Conservation (phyloP, 306 rosid species). For the Mimosa bimucronata region DNA sequence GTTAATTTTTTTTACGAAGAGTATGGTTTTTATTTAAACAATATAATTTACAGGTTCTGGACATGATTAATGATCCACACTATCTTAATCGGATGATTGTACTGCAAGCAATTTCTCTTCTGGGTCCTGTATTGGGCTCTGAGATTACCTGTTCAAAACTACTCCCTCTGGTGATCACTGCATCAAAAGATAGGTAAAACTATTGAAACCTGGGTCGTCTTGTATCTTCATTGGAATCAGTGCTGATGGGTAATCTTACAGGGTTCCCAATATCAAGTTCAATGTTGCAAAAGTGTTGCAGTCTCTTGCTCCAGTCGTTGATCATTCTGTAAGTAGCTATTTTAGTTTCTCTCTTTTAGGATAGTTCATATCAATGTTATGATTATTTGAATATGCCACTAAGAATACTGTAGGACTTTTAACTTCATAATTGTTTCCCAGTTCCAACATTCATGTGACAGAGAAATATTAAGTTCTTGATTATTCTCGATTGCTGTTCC, state of each 20-base stretch:
- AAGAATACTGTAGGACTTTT: neutral
- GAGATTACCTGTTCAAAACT: slow-evolving; percentile 87
- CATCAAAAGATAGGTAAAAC: slow-evolving; percentile 87
- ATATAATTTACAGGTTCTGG: slow-evolving; percentile 68
- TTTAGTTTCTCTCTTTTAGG: slow-evolving; percentile 28
- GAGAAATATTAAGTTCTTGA: slow-evolving; percentile 17
- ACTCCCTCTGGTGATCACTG: slow-evolving; percentile 75
- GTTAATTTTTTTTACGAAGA: neutral
- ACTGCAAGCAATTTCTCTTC: slow-evolving; percentile 78
- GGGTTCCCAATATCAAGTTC: slow-evolving; percentile 97
- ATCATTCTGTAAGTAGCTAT: slow-evolving; percentile 74
- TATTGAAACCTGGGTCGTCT: slow-evolving; percentile 13
- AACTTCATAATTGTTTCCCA: slow-evolving; percentile 6
- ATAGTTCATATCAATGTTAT: slow-evolving; percentile 4
- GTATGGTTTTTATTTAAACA: slow-evolving; percentile 2
- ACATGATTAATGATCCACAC: slow-evolving; percentile 85
- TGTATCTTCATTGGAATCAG: slow-evolving; percentile 31
- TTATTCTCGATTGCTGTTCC: slow-evolving; percentile 10
- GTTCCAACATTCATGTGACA: neutral
- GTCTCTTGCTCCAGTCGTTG: slow-evolving; percentile 87
- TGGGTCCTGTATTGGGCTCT: slow-evolving; percentile 94
- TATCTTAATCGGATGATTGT: slow-evolving; percentile 96
- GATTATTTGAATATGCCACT: slow-evolving; percentile 12
- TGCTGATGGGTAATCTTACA: slow-evolving; percentile 47
- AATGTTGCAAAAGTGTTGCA: slow-evolving; percentile 97